Conservation (phyloP, 306 rosid species). For the Carpinus fangiana region DNA sequence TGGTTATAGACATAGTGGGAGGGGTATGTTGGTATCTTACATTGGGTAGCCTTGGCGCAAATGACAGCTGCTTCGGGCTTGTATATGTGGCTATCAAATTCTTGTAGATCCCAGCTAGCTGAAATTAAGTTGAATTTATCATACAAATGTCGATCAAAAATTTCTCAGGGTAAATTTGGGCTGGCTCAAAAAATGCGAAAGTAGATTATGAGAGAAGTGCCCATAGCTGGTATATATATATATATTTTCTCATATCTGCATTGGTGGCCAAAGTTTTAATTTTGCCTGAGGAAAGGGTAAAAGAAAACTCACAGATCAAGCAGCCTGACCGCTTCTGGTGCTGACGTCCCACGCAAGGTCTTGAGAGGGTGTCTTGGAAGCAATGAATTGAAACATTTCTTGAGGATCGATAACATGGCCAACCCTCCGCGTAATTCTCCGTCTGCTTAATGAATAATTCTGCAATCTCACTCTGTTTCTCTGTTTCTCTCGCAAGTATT, state of each 20-base stretch:
- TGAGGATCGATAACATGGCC: conserved; percentile 74
- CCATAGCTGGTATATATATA: no score
- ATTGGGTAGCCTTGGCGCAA: conserved; percentile 57
- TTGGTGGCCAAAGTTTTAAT: no score
- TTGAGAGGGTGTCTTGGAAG: conserved; percentile 64
- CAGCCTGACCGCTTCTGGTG: conserved; percentile 91
- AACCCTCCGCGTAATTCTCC: conserved; percentile 47
- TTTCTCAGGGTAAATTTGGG: neutral
- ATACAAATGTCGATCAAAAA: neutral
- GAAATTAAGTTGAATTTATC: conserved; percentile 20
- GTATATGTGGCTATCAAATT: conserved; percentile 70
- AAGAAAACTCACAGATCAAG: conserved; percentile 48
- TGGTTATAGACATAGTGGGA: conserved; percentile 47
- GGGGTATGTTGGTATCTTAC: conserved; percentile 57
- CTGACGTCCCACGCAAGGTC: conserved; percentile 82
- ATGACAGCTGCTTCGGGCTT: conserved; percentile 55
- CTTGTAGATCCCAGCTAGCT: conserved; percentile 60
- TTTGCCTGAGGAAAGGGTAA: neutral
- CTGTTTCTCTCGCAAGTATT: neutral
- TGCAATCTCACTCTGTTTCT: conserved; percentile 29
- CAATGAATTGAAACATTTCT: conserved; percentile 55
- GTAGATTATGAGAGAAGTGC: no score
- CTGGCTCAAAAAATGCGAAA: no score
- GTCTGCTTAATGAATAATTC: conserved; percentile 53
- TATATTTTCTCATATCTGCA: no score